Evolutionary conservation across 495 filamentous ascomycete species (phyloP), one percentile per base, ranked within the genome.

Genomic region (Neurospora sp.): DNA sequence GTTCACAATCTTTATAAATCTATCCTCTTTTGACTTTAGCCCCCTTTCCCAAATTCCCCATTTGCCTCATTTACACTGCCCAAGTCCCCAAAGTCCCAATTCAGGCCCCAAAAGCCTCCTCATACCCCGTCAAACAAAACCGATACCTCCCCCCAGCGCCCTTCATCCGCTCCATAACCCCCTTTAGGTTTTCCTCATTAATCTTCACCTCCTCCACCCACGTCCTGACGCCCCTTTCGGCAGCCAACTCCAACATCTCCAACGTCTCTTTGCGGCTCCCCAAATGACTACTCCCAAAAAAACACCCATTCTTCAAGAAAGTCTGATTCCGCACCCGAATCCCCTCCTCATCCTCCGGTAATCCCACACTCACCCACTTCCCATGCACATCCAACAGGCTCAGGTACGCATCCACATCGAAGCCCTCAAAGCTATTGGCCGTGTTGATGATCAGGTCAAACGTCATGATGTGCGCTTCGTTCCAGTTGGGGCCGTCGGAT

Each of bases 161-260:
- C 72, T 90, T 82, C 76, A 97, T 87, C 71, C 87, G 85, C 77
- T 85, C 76, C 77, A 96, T 86, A 3, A 89, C 89, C 81, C 89
- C 85, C 75, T 87, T 87, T 77, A 93, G 85, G 6, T 91, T 90
- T 80, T 90, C 86, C 72, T 88, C 88, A 72, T 86, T 88, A 75
- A 97, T 90, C 40, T 88, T 83, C 44, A 96, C 85, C 77, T 90
- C 89, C 85, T 97, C 87, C 31, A 97, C 91, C 91, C 91, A 94
- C 39, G 90, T 88, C 84, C 90, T 90, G 72, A 97, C 87, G 27
- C 2, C 90, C 89, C 87, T 93, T 92, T 95, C 92, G 8, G 87
- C 90, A 2, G 93, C 93, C 72, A 97, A 76, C 82, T 94, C 85
- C 76, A 97, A 78, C 94, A 97, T 97, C 70, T 86, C 86, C 70